Percentiles rank a stretch among this genome's conserved stretches.
phyloP scores from a whole-genome alignment of 495 filamentous ascomycete species.

The Penicillium herquei region DNA sequence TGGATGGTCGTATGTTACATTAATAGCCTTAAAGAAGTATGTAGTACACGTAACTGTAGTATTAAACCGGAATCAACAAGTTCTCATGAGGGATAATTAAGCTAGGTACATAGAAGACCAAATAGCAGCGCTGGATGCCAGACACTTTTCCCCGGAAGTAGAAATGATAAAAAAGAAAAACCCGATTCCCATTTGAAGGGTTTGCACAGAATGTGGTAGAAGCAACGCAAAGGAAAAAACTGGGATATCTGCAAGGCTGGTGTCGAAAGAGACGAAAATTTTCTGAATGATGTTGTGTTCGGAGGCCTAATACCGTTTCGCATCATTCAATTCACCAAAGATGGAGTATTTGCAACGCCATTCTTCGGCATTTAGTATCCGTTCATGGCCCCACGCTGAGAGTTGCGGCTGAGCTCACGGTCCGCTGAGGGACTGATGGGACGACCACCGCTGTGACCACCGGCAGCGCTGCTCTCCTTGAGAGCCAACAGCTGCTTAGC shows the following conservation, averaged over 20 bases:
- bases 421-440: constrained; percentile 95
- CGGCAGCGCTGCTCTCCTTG: constrained; percentile 92
- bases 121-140: constrained; percentile 33
- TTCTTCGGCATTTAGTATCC: constrained; percentile 65
- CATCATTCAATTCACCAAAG: constrained; percentile 16
- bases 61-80: neutral
- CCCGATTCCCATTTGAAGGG: constrained; percentile 16
- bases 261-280: constrained; percentile 31
- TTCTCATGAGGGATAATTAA: constrained; percentile 37
- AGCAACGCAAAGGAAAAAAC: constrained; percentile 36
- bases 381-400: constrained; percentile 96
- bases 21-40: too few species aligned
- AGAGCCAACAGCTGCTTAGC: constrained; percentile 97
- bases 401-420: constrained; percentile 92
- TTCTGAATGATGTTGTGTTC: constrained; percentile 13
- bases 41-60: too few species aligned
- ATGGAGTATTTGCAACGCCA: constrained; percentile 7
- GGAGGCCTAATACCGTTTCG: neutral
- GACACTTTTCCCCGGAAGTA: constrained; percentile 30
- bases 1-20: too few species aligned
- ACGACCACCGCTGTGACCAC: constrained; percentile 67
- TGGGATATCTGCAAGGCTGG: constrained; percentile 49
- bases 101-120: constrained; percentile 42
- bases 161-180: constrained; percentile 27
- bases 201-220: constrained; percentile 24